A percentile compares a stretch with the other conserved stretches of the same genome.
Evolutionary conservation across 1,284 basidiomycete species (phyloP).

Genomic region (Singerocomus rubriflavus): DNA sequence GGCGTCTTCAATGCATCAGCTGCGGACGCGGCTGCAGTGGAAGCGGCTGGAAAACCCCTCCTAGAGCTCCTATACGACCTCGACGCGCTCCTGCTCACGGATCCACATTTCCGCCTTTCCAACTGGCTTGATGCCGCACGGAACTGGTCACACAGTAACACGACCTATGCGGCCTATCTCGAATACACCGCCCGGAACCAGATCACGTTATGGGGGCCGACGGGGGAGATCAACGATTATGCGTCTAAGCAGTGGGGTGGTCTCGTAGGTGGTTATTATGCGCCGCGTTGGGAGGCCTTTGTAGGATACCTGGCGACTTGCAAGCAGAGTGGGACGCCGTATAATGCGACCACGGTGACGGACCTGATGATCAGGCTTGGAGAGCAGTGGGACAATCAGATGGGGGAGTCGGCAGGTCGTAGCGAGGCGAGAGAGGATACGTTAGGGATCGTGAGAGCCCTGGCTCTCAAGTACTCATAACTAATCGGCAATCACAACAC

Average conservation of each 20-base stretch:
- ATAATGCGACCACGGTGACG: conserved; percentile 28
- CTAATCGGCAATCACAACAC: no score
- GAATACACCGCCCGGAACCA: conserved; percentile 44
- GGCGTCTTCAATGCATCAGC: conserved; percentile 26
- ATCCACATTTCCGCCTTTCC: conserved; percentile 37
- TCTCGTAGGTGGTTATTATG: conserved; percentile 40
- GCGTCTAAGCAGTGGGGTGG: conserved; percentile 47
- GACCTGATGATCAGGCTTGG: conserved; percentile 35
- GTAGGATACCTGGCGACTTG: conserved; percentile 32
- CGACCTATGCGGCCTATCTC: conserved; percentile 36
- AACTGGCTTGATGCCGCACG: conserved; percentile 39
- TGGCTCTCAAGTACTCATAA: conserved; percentile 18
- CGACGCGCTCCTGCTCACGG: conserved; percentile 37
- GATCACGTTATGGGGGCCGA: conserved; percentile 46
- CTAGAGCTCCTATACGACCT: conserved; percentile 36
- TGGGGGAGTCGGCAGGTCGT: conserved; percentile 5
- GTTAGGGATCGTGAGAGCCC: conserved; percentile 24
- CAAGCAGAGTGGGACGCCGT: conserved; percentile 30
- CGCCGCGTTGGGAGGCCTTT: conserved; percentile 37
- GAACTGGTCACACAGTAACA: conserved; percentile 30
- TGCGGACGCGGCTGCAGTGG: conserved; percentile 22
- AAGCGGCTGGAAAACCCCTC: conserved; percentile 27
- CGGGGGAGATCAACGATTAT: conserved; percentile 43
- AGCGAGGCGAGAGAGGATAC: conserved; percentile 10
- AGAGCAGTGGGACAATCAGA: conserved; percentile 30